Evolutionary conservation across 768 basidiomycete genomes (phyloP).

Genomic region (Lactarius pseudohatsudake): DNA sequence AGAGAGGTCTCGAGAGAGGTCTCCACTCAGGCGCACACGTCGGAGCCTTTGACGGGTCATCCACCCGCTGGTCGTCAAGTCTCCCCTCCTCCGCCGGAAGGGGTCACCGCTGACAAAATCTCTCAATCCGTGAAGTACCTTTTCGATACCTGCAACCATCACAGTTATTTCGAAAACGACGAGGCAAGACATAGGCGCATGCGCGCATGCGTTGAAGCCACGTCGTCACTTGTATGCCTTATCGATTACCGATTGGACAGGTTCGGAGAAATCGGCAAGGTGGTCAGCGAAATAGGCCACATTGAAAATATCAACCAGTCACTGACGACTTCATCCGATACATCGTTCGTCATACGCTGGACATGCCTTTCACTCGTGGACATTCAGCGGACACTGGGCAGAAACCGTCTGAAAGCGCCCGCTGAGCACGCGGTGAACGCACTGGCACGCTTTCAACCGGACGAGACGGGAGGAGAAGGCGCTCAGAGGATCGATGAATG

Average conservation of each 20-base stretch:
- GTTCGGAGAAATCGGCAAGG: constrained; percentile 1
- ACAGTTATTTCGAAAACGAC: neutral
- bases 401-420: neutral
- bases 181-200: neutral
- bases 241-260: neutral
- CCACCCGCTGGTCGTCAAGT: neutral
- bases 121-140: neutral
- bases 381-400: neutral
- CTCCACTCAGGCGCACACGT: neutral
- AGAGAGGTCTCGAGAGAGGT: too few relatives aligned
- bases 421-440: neutral
- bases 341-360: neutral
- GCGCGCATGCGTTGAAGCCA: neutral
- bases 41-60: too few relatives aligned
- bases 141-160: neutral
- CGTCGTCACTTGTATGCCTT: neutral
- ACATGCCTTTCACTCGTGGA: too few relatives aligned
- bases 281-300: constrained; percentile 3
- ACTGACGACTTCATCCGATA: neutral
- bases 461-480: too few relatives aligned
- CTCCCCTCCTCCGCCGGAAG: neutral
- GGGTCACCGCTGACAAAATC: neutral
- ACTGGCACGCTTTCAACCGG: neutral
- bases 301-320: neutral
- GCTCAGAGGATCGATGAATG: too few relatives aligned